A percentile compares a stretch with the other conserved stretches of the same genome.
Evolutionary conservation across 257 asterid species (phyloP).

Genomic region (Scutellaria baicalensis): DNA sequence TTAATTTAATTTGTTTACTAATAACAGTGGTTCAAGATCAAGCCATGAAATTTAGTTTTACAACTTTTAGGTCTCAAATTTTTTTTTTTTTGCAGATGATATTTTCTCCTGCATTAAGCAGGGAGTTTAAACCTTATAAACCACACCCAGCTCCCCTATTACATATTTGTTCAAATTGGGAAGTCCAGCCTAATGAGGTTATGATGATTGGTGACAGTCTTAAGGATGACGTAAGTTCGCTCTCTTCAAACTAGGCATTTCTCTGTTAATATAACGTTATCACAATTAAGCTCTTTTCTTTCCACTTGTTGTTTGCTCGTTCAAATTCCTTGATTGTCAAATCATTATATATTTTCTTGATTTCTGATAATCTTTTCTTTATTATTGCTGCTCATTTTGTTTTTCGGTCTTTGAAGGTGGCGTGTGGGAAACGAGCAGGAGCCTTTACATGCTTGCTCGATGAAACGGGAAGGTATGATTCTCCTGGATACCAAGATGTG

Average conservation of each 20-base stretch:
- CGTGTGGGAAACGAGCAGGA: constrained; percentile 91
- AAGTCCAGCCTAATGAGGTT: constrained; percentile 65
- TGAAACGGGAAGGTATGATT: constrained; percentile 72
- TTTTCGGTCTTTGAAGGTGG: constrained; percentile 47
- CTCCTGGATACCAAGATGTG: constrained; percentile 49
- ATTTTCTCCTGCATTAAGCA: constrained; percentile 87
- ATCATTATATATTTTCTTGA: background rate
- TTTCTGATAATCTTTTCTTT: background rate
- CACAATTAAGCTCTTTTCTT: background rate
- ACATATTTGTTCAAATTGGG: constrained; percentile 80
- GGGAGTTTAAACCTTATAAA: constrained; percentile 88
- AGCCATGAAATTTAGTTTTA: background rate
- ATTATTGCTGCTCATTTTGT: background rate
- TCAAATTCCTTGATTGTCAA: background rate
- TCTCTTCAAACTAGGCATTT: background rate
- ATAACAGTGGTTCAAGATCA: background rate
- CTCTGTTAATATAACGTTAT: background rate
- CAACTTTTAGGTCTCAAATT: background rate
- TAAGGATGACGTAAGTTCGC: constrained; percentile 73
- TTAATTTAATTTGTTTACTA: background rate
- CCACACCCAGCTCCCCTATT: constrained; percentile 93
- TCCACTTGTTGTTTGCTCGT: background rate
- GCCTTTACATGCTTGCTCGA: constrained; percentile 86
- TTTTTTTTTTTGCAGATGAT: constrained; percentile 40
- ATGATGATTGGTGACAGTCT: constrained; percentile 97